These are phyloP conservation scores for Citrus maxima DNA, from an alignment of 345 rosid genomes.

Conservation along the genomic window DNA sequence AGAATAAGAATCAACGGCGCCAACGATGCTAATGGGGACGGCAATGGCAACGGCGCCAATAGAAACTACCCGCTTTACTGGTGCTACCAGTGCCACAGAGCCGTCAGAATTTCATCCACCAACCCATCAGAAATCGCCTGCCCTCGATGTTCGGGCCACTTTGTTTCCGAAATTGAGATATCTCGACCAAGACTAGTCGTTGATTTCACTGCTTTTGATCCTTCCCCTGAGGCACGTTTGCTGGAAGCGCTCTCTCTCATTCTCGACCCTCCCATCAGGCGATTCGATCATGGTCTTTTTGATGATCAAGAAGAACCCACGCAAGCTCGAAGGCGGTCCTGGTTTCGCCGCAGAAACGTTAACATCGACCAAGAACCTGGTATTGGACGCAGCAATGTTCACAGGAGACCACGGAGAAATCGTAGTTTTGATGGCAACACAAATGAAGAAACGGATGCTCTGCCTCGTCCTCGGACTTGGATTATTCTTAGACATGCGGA, in stretches of 20 bases:
- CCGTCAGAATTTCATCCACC: slow-evolving; percentile 46
- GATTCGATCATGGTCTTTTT: neutral
- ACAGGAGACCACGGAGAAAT: slow-evolving; percentile 14
- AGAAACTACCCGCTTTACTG: slow-evolving; percentile 51
- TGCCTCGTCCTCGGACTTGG: slow-evolving; percentile 48
- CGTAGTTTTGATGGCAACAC: slow-evolving; percentile 28
- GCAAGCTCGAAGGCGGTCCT: slow-evolving; percentile 7
- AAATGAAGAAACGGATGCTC: slow-evolving; percentile 23
- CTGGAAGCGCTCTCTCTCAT: slow-evolving; percentile 68
- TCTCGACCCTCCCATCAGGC: slow-evolving; percentile 52
- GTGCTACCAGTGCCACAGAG: slow-evolving; percentile 76
- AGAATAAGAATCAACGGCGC: slow-evolving; percentile 8
- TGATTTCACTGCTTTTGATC: slow-evolving; percentile 58
- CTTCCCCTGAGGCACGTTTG: slow-evolving; percentile 65
- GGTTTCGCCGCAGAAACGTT: slow-evolving; percentile 16
- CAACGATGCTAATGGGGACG: neutral
- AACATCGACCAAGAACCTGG: slow-evolving; percentile 4
- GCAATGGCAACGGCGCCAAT: neutral
- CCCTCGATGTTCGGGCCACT: slow-evolving; percentile 61
- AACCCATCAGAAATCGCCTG: slow-evolving; percentile 45
- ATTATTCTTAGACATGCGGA: slow-evolving; percentile 37
- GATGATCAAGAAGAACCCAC: slow-evolving; percentile 5
- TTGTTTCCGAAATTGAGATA: slow-evolving; percentile 42
- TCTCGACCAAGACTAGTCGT: slow-evolving; percentile 42
- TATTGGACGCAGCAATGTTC: neutral